Conservation (phyloP, 768 basidiomycete genomes). For the Infundibulicybe gibba region DNA sequence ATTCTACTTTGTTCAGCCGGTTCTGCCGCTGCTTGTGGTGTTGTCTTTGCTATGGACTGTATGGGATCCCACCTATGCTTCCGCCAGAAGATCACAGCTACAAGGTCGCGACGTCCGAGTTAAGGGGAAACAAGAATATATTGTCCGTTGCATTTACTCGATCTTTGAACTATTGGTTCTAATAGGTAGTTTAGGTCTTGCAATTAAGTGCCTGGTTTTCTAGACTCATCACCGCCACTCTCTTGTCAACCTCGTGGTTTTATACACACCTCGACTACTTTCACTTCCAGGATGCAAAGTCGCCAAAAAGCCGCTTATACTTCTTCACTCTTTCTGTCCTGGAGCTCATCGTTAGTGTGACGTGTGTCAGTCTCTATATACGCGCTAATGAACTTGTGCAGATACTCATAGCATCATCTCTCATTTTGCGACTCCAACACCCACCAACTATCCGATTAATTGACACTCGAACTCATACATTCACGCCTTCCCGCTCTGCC, state of each 20-base stretch:
- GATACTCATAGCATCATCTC: conserved; percentile 49
- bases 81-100: conserved; percentile 51
- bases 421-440: conserved; percentile 58
- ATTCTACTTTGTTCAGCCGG: conserved; percentile 26
- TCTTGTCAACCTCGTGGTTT: conserved; percentile 40
- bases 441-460: conserved; percentile 73
- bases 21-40: conserved; percentile 46
- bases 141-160: conserved; percentile 36
- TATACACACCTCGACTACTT: conserved; percentile 35
- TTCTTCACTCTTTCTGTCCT: conserved; percentile 39
- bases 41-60: conserved; percentile 73
- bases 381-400: conserved; percentile 17
- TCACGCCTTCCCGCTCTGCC: conserved; percentile 35
- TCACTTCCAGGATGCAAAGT: conserved; percentile 29
- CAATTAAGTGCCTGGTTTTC: conserved; percentile 60
- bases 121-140: conserved; percentile 59
- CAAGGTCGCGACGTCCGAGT: conserved; percentile 74
- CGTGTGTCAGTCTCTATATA: not conserved
- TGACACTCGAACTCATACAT: conserved; percentile 44
- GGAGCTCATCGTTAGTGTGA: conserved; percentile 47
- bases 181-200: conserved; percentile 41
- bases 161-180: not conserved
- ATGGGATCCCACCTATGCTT: conserved; percentile 84
- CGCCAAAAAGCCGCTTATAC: conserved; percentile 36
- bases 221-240: conserved; percentile 45